phyloP scores from a whole-genome alignment of 2,329 filamentous ascomycete species.

The Lachnellula hyalina region DNA sequence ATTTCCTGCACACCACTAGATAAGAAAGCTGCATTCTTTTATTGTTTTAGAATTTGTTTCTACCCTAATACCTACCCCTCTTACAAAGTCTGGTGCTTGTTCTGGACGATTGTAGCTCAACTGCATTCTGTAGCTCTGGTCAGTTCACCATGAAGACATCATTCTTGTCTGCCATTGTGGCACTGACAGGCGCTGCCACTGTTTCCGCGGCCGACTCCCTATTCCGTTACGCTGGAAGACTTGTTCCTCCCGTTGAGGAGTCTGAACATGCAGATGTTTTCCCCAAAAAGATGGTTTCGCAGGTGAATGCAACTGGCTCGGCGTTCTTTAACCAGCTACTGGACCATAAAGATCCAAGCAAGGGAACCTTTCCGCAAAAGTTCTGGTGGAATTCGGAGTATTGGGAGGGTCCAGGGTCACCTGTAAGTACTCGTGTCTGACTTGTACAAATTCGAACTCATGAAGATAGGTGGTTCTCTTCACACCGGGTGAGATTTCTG shows the following conservation, averaged over 20 bases:
- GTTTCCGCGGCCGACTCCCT: slow-evolving; percentile 10
- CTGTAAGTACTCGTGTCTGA: slow-evolving; percentile 33
- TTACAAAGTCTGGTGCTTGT: not conserved
- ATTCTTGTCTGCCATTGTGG: slow-evolving; percentile 19
- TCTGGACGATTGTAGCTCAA: slow-evolving; percentile 1
- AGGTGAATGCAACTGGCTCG: slow-evolving; percentile 17
- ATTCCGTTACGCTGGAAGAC: slow-evolving; percentile 17
- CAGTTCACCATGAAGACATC: slow-evolving; percentile 23
- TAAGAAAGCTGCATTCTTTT: slow-evolving; percentile 1
- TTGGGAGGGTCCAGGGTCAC: slow-evolving; percentile 50
- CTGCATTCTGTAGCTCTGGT: slow-evolving; percentile 2
- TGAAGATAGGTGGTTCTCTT: slow-evolving; percentile 41
- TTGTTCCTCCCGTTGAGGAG: slow-evolving; percentile 22
- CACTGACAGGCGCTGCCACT: slow-evolving; percentile 12
- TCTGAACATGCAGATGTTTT: slow-evolving; percentile 17
- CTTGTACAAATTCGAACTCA: not conserved
- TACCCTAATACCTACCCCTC: not conserved
- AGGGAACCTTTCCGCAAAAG: slow-evolving; percentile 50
- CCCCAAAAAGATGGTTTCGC: slow-evolving; percentile 3
- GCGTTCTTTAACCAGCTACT: slow-evolving; percentile 43
- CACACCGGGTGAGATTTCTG: slow-evolving; percentile 47
- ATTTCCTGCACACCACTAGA: not conserved
- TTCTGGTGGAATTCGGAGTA: slow-evolving; percentile 48
- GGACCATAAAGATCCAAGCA: slow-evolving; percentile 50
- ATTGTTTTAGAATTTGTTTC: not conserved